A percentile compares a stretch with the other conserved stretches of the same genome.
Evolutionary conservation across 2,329 filamentous ascomycete species (phyloP).

Genomic region (Davidsoniella virescens): DNA sequence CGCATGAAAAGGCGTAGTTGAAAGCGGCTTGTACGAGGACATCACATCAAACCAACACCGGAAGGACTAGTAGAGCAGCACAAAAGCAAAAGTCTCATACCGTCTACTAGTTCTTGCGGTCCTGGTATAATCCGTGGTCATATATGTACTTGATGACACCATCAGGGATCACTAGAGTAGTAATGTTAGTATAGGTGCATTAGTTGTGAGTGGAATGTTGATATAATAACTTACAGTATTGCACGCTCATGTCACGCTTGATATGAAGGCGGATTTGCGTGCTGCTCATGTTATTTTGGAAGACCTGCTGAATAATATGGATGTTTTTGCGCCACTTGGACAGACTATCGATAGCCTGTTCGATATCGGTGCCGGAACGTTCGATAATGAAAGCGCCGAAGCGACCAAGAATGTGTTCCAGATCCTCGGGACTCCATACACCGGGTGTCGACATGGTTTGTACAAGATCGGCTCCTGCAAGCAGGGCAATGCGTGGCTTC

Average conservation of each 20-base stretch:
- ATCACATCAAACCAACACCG: background rate
- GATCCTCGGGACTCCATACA: conserved; percentile 70
- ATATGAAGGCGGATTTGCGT: conserved; percentile 69
- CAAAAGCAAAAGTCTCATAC: background rate
- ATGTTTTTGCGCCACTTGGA: conserved; percentile 75
- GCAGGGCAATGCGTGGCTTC: conserved; percentile 55
- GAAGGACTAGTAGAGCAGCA: background rate
- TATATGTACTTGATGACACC: conserved; percentile 62
- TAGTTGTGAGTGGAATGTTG: background rate
- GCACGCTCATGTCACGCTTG: conserved; percentile 65
- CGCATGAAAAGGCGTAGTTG: background rate
- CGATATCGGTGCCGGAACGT: conserved; percentile 72
- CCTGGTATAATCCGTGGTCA: conserved; percentile 45
- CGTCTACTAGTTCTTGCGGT: conserved; percentile 8
- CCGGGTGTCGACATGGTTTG: conserved; percentile 57
- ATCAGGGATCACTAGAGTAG: conserved; percentile 34
- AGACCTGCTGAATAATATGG: conserved; percentile 63
- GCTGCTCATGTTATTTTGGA: conserved; percentile 76
- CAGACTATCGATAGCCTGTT: conserved; percentile 69
- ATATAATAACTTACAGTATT: conserved; percentile 37
- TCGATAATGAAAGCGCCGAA: conserved; percentile 81
- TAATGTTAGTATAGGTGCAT: background rate
- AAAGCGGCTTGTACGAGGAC: too few relatives aligned
- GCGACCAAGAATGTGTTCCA: conserved; percentile 72
- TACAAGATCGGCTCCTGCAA: conserved; percentile 64